Conservation (phyloP, 352 stramenopile species). For the Globisporangium camurandrum region DNA sequence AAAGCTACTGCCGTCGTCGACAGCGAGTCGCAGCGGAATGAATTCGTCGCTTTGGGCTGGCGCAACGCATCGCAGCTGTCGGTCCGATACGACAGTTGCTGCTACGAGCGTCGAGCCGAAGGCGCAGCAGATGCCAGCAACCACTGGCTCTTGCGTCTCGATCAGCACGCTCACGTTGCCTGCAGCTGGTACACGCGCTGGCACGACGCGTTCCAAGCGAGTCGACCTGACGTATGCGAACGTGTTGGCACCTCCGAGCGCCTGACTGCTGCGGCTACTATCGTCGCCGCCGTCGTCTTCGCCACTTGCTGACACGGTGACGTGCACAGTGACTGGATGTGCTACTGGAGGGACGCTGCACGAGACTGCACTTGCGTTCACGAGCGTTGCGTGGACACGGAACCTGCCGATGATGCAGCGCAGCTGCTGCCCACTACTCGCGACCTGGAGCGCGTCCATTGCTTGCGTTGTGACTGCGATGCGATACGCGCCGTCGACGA, state of each 20-base stretch:
- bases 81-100: slow-evolving; percentile 11
- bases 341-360: slow-evolving; percentile 18
- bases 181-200: slow-evolving; percentile 1
- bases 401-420: slow-evolving; percentile 24
- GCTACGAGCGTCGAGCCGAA: slow-evolving; percentile 24
- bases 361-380: slow-evolving; percentile 13
- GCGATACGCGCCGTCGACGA: slow-evolving; percentile 7
- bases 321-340: slow-evolving; percentile 16
- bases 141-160: slow-evolving; percentile 8
- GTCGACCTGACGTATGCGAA: slow-evolving; percentile 16
- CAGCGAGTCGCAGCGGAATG: slow-evolving; percentile 22
- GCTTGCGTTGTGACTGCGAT: neutral
- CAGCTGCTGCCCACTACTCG: slow-evolving; percentile 1
- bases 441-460: neutral
- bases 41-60: slow-evolving; percentile 14
- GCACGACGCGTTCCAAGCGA: neutral
- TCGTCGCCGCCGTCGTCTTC: neutral
- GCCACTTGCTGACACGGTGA: slow-evolving; percentile 12
- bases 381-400: neutral
- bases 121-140: slow-evolving; percentile 20
- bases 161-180: slow-evolving; percentile 15
- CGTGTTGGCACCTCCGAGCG: neutral
- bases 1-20: slow-evolving; percentile 1
- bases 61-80: slow-evolving; percentile 21
- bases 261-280: neutral